Evolutionary conservation across 257 asterid genomes (phyloP).

Genomic region (Solanum pennellii): DNA sequence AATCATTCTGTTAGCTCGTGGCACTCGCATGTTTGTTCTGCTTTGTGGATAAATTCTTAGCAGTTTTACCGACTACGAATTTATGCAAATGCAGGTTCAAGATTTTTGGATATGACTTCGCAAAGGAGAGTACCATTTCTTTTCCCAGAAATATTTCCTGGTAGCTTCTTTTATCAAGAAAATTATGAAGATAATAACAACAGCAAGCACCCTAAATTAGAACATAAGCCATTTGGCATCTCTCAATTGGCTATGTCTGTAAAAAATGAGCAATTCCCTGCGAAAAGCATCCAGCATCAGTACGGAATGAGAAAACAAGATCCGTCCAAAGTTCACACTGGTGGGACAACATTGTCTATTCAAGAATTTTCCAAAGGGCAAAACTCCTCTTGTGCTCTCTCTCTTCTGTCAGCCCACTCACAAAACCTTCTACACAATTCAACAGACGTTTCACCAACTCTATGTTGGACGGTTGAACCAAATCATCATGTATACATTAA

Average conservation of each 20-base stretch:
- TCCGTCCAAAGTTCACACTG: conserved; percentile 8
- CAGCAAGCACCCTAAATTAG: conserved; percentile 2
- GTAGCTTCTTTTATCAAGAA: conserved; percentile 23
- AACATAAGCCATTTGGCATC: conserved; percentile 7
- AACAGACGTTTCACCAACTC: conserved; percentile 5
- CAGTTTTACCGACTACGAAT: not conserved
- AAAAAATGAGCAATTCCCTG: not conserved
- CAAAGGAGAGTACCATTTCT: conserved; percentile 21
- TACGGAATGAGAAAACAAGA: conserved; percentile 4
- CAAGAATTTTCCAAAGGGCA: conserved; percentile 15
- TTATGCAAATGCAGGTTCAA: conserved; percentile 23
- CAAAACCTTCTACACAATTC: conserved; percentile 15
- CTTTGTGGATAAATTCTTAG: not conserved
- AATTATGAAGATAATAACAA: conserved; percentile 8
- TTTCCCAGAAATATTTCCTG: conserved; percentile 23
- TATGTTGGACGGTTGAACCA: not conserved
- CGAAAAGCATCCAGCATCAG: conserved; percentile 2
- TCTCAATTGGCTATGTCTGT: conserved; percentile 6
- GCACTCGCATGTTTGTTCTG: not conserved
- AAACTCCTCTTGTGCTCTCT: conserved; percentile 47
- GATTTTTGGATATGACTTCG: conserved; percentile 18
- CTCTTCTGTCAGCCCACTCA: conserved; percentile 70
- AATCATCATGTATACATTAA: not conserved
- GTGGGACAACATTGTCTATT: conserved; percentile 3
- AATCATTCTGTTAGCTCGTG: not conserved